Evolutionary conservation across 306 rosid species (phyloP).

Genomic region (Adenanthera pavonina): DNA sequence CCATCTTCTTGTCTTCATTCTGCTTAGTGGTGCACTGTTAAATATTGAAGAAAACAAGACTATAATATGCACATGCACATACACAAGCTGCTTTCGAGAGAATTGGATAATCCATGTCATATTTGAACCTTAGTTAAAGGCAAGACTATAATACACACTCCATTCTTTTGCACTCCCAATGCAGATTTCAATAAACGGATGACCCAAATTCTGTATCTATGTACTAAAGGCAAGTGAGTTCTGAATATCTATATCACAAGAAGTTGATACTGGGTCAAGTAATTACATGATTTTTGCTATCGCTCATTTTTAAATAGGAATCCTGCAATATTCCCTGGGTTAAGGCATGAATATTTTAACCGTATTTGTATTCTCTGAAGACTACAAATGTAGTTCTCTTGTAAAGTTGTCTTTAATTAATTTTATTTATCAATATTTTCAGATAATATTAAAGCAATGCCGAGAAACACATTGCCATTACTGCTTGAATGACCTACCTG

Average conservation of each 20-base stretch:
- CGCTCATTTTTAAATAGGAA: constrained; percentile 18
- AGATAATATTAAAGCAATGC: constrained; percentile 79
- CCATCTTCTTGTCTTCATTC: constrained; percentile 16
- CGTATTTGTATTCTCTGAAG: constrained; percentile 22
- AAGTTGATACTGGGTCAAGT: constrained; percentile 19
- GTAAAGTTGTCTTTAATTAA: constrained; percentile 22
- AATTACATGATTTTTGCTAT: constrained; percentile 23
- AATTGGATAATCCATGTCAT: constrained; percentile 18
- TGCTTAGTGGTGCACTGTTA: constrained; percentile 1
- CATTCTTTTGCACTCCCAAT: neutral
- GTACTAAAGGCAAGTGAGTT: constrained; percentile 10
- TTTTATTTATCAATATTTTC: constrained; percentile 8
- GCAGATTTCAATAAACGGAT: constrained; percentile 19
- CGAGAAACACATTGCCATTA: constrained; percentile 90
- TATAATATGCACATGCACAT: neutral
- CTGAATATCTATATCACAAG: constrained; percentile 15
- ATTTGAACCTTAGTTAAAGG: neutral
- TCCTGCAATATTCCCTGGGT: constrained; percentile 13
- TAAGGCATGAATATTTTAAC: neutral
- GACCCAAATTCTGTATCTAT: neutral
- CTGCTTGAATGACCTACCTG: constrained; percentile 89
- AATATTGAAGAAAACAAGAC: neutral
- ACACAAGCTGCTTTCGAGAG: constrained; percentile 10
- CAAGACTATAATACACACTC: neutral
- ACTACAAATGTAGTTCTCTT: constrained; percentile 13